Conservation (phyloP, 2,329 filamentous ascomycete genomes). For the Fusarium sp. region DNA sequence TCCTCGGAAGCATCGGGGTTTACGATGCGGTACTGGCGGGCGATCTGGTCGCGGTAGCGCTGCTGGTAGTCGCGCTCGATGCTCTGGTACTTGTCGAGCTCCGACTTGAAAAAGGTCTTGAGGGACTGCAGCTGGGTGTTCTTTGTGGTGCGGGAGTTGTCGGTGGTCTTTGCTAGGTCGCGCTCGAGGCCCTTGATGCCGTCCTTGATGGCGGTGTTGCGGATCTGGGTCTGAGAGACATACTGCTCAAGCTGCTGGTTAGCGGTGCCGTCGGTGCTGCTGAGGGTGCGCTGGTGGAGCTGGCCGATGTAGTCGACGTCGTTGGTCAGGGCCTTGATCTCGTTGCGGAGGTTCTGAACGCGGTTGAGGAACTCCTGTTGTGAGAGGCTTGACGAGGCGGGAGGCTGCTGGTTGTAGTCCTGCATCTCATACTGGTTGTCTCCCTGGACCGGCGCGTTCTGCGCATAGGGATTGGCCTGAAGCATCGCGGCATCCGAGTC, state of each 20-base stretch:
- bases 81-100: constrained; percentile 76
- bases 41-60: constrained; percentile 81
- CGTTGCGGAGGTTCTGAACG: constrained; percentile 73
- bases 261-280: constrained; percentile 70
- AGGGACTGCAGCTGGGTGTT: constrained; percentile 75
- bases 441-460: constrained; percentile 40
- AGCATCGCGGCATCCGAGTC: constrained; percentile 20
- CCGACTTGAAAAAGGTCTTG: constrained; percentile 78
- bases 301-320: constrained; percentile 76
- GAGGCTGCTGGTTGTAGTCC: constrained; percentile 54
- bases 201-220: constrained; percentile 81
- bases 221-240: constrained; percentile 76
- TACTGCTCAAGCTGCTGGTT: constrained; percentile 73
- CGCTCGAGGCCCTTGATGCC: constrained; percentile 81
- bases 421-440: constrained; percentile 67
- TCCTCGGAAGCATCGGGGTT: constrained; percentile 82
- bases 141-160: constrained; percentile 73
- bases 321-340: constrained; percentile 74
- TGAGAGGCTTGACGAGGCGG: constrained; percentile 56
- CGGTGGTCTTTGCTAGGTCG: constrained; percentile 74
- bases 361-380: constrained; percentile 77
- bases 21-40: constrained; percentile 83
- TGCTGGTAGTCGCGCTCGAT: constrained; percentile 79
- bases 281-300: constrained; percentile 78
- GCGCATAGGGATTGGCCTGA: constrained; percentile 47